A percentile compares a stretch with the other conserved stretches of the same genome.
Evolutionary conservation across 129 eudicot genomes (phyloP).

Genomic region (Arctium lappa): DNA sequence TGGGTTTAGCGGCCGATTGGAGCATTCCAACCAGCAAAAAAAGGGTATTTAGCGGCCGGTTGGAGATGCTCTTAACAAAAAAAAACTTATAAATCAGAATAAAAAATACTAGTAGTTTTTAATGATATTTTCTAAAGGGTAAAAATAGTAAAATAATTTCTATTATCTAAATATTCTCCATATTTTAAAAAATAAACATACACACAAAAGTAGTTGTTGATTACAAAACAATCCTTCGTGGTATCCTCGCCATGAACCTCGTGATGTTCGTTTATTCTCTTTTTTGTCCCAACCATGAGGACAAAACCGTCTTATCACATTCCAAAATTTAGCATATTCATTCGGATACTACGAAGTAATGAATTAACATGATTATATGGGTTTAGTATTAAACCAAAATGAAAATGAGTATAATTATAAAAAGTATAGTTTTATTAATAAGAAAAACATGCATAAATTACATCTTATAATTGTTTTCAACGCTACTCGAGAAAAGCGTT

Average conservation of each 20-base stretch:
- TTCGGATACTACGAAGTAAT: neutral
- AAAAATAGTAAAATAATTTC: neutral
- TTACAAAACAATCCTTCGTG: conserved; percentile 20
- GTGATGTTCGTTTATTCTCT: conserved; percentile 34
- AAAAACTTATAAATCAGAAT: too few species aligned
- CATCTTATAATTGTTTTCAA: too few species aligned
- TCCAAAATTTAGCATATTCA: conserved; percentile 6
- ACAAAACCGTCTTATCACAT: conserved; percentile 9
- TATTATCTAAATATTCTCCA: neutral
- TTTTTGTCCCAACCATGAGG: neutral
- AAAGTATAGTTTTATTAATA: too few species aligned
- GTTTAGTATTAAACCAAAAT: neutral
- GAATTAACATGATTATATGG: neutral
- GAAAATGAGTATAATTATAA: neutral
- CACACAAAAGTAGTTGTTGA: conserved; percentile 21
- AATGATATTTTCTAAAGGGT: too few species aligned
- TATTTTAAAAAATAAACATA: too few species aligned
- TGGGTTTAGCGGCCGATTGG: too few species aligned
- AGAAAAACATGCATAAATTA: too few species aligned
- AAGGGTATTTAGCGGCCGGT: too few species aligned
- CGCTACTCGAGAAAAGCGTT: too few species aligned
- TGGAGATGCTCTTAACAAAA: too few species aligned
- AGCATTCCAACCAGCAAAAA: too few species aligned
- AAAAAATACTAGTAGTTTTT: too few species aligned
- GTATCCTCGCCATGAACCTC: conserved; percentile 34